A percentile compares a stretch with the other conserved stretches of the same genome.
Conservation (phyloP, 2,329 filamentous ascomycete species). For the Pseudogymnoascus sp. region DNA sequence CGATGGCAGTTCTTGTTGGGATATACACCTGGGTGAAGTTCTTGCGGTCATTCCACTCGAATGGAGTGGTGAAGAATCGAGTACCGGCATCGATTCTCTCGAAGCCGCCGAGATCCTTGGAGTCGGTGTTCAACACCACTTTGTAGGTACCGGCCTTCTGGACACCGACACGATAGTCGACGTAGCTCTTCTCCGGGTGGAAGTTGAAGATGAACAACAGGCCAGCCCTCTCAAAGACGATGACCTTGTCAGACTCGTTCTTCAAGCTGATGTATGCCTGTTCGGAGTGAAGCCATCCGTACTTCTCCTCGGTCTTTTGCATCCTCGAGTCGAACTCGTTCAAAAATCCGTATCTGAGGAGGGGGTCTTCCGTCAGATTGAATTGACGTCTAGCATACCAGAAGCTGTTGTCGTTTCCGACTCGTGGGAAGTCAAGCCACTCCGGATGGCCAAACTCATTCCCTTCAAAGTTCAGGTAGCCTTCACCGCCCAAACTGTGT, state of each 20-base stretch:
- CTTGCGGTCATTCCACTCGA: conserved; percentile 81
- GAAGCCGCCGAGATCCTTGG: conserved; percentile 68
- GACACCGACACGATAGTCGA: conserved; percentile 86
- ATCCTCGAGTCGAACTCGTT: conserved; percentile 91
- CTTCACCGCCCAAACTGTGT: conserved; percentile 85
- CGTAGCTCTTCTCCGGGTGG: conserved; percentile 74
- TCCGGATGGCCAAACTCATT: conserved; percentile 99
- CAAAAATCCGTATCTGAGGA: conserved; percentile 83
- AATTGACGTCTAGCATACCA: conserved; percentile 91
- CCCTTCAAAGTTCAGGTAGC: conserved; percentile 96
- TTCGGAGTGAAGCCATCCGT: conserved; percentile 77
- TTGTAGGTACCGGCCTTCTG: conserved; percentile 79
- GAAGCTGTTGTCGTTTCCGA: conserved; percentile 86
- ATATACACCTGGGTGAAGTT: conserved; percentile 94
- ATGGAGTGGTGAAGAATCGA: conserved; percentile 83
- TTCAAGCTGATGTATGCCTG: conserved; percentile 93
- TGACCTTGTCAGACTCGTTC: conserved; percentile 86
- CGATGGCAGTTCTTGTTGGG: conserved; percentile 73
- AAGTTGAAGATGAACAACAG: conserved; percentile 96
- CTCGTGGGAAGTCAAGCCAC: conserved; percentile 96
- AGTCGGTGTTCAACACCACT: conserved; percentile 77
- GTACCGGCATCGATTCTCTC: conserved; percentile 70
- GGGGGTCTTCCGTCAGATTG: conserved; percentile 77
- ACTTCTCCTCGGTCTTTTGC: conserved; percentile 80
- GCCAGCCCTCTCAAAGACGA: conserved; percentile 89